These are phyloP conservation scores for Pseudogymnoascus sp. DNA, from an alignment of 2,329 filamentous ascomycete species.

Conservation along the genomic window DNA sequence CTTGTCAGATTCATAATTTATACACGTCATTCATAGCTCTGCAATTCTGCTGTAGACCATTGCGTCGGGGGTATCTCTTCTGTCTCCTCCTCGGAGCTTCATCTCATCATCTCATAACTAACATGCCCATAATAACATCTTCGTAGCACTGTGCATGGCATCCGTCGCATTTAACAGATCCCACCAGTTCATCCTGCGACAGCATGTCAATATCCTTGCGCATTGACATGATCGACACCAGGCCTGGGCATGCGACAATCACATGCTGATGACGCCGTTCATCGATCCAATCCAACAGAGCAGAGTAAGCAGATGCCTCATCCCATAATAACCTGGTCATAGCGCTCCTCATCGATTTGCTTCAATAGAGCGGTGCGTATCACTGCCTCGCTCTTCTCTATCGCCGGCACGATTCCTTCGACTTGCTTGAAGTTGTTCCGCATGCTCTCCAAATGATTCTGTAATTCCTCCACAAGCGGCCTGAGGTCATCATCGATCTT, in stretches of 20 bases:
- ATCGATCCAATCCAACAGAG: background rate
- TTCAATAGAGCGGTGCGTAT: constrained; percentile 26
- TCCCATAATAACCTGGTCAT: constrained; percentile 27
- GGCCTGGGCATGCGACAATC: background rate
- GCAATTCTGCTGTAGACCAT: background rate
- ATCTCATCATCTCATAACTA: background rate
- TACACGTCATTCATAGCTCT: background rate
- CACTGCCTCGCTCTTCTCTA: constrained; percentile 24
- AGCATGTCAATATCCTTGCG: background rate
- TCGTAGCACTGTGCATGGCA: background rate
- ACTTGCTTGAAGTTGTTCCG: constrained; percentile 27
- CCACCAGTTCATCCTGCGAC: background rate
- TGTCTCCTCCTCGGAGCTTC: background rate
- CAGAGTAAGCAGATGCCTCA: constrained; percentile 7
- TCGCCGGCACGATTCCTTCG: constrained; percentile 23
- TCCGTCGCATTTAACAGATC: background rate
- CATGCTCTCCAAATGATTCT: constrained; percentile 27
- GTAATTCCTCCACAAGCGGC: constrained; percentile 21
- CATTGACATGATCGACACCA: background rate
- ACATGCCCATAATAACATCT: background rate
- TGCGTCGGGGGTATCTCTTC: background rate
- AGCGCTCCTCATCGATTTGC: constrained; percentile 23
- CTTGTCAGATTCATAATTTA: background rate
- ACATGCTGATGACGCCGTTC: background rate
- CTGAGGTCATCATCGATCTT: constrained; percentile 23